A percentile compares a stretch with the other conserved stretches of the same genome.
Evolutionary conservation across 352 stramenopile genomes (phyloP).

Genomic region (Globisporangium viniferum): DNA sequence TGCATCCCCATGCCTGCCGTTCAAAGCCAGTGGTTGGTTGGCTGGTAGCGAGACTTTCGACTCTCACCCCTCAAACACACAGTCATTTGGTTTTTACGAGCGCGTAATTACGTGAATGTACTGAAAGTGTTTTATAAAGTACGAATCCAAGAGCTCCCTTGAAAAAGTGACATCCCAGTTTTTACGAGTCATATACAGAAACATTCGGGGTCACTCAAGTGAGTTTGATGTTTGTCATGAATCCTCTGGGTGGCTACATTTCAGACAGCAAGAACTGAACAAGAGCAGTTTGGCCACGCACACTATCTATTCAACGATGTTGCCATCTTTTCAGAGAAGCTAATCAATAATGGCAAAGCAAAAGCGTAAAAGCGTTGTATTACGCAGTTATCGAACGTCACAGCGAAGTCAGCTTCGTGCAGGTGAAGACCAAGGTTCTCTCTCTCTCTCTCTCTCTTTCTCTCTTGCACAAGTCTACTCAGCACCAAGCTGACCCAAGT

Average conservation of each 20-base stretch:
- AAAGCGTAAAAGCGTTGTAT: not conserved
- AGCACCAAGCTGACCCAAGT: constrained; percentile 14
- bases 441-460: not conserved
- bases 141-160: not conserved
- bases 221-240: not conserved
- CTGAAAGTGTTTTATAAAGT: not conserved
- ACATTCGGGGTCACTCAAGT: not conserved
- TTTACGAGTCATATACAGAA: not conserved
- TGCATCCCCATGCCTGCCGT: not conserved
- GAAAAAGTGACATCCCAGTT: not conserved
- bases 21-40: constrained; percentile 16
- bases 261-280: not conserved
- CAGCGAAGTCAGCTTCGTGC: not conserved
- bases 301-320: not conserved
- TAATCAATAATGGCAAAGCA: not conserved
- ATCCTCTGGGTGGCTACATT: not conserved
- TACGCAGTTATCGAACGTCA: not conserved
- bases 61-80: not conserved
- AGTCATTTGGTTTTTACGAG: constrained; percentile 8
- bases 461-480: not conserved
- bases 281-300: no score
- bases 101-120: not conserved
- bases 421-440: not conserved
- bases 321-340: not conserved
- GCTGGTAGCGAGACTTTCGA: constrained; percentile 16